Evolutionary conservation across 371 early-diverging fungal genomes (phyloP).

Genomic region (Phascolomyces articulosus): DNA sequence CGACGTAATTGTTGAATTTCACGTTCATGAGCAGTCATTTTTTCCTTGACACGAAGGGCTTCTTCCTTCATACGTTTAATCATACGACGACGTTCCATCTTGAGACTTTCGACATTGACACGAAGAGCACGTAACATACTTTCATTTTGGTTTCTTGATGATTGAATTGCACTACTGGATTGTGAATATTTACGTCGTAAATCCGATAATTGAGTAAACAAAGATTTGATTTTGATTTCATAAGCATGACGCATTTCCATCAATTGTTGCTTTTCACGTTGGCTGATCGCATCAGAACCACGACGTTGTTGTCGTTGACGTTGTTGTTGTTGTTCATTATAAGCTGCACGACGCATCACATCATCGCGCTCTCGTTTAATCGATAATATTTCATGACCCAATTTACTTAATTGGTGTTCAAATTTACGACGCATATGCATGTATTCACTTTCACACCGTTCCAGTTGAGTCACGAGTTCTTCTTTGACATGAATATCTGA

Average conservation of each 20-base stretch:
- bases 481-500: conserved; percentile 71
- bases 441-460: conserved; percentile 59
- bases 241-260: conserved; percentile 49
- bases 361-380: conserved; percentile 71
- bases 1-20: conserved; percentile 74
- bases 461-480: conserved; percentile 55
- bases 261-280: conserved; percentile 26
- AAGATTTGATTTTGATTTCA: conserved; percentile 66
- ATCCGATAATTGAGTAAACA: conserved; percentile 55
- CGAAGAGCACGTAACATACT: conserved; percentile 53
- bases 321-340: conserved; percentile 22
- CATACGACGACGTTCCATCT: conserved; percentile 79
- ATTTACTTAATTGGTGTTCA: conserved; percentile 59
- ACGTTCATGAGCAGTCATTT: conserved; percentile 63
- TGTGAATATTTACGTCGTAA: conserved; percentile 61
- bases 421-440: conserved; percentile 62
- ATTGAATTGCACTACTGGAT: conserved; percentile 55
- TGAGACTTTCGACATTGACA: conserved; percentile 61
- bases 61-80: conserved; percentile 80
- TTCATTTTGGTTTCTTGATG: conserved; percentile 58
- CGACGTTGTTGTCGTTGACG: conserved; percentile 25
- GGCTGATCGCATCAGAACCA: neutral
- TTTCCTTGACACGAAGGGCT: conserved; percentile 66
- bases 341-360: conserved; percentile 38
- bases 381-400: conserved; percentile 51